These are phyloP conservation scores for Mallotus japonicus DNA, from an alignment of 441 rosid species.

Conservation along the genomic window DNA sequence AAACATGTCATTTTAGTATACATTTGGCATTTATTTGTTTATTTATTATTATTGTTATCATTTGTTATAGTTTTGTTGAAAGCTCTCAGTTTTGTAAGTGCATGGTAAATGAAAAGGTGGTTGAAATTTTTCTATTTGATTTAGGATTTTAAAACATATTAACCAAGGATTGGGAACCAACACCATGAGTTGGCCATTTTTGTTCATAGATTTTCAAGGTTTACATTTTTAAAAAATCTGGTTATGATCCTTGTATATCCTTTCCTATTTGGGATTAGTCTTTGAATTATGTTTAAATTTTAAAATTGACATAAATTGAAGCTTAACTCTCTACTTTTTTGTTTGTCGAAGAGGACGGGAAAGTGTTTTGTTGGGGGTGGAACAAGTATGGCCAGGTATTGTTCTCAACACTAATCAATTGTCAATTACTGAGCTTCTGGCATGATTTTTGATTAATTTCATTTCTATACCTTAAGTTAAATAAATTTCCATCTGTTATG, in stretches of 20 bases:
- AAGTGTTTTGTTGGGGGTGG: slow-evolving; percentile 97
- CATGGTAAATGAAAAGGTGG: neutral
- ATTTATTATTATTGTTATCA: neutral
- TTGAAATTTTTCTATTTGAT: too few species aligned
- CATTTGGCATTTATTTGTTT: neutral
- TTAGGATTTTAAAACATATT: too few species aligned
- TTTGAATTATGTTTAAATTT: neutral
- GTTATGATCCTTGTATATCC: neutral
- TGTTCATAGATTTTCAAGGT: neutral
- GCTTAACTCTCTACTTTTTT: slow-evolving; percentile 16
- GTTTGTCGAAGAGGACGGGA: slow-evolving; percentile 58
- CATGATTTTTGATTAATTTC: slow-evolving; percentile 5
- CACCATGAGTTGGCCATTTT: neutral
- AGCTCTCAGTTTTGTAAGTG: neutral
- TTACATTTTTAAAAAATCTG: neutral
- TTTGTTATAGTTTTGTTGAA: neutral
- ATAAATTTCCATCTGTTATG: slow-evolving; percentile 10
- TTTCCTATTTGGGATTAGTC: neutral
- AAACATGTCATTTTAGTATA: neutral
- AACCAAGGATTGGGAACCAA: too few species aligned
- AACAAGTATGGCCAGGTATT: slow-evolving; percentile 99
- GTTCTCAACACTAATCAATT: neutral
- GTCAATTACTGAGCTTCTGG: neutral
- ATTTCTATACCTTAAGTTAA: neutral
- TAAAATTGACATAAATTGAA: neutral